A percentile compares a stretch with the other conserved stretches of the same genome.
phyloP scores from a whole-genome alignment of 2,329 filamentous ascomycete species.

The Colletotrichum sp. region DNA sequence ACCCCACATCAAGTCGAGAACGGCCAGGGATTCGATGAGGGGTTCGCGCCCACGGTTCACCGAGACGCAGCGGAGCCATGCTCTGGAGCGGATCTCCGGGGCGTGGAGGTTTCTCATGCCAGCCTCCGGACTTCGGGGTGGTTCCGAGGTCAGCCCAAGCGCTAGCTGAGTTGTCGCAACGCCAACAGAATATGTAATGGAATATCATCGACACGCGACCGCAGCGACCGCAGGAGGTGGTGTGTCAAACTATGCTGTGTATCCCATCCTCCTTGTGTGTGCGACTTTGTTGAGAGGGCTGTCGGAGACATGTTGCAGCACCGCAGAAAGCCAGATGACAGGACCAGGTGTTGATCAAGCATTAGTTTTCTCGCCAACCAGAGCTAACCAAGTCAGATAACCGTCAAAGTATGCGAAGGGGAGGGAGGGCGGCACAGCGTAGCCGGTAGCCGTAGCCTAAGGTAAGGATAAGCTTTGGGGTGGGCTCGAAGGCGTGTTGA shows the following conservation, averaged over 20 bases:
- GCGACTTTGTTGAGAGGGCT: slow-evolving; percentile 7
- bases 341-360: not conserved
- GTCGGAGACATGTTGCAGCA: not conserved
- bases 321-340: not conserved
- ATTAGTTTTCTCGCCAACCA: not conserved
- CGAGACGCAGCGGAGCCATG: slow-evolving; percentile 10
- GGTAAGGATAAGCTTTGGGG: slow-evolving; percentile 10
- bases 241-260: slow-evolving; percentile 15
- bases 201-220: not conserved
- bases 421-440: not conserved
- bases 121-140: slow-evolving; percentile 19
- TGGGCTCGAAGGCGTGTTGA: slow-evolving; percentile 5
- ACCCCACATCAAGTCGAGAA: not conserved
- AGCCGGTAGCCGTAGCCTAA: not conserved
- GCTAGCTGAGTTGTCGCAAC: slow-evolving; percentile 8
- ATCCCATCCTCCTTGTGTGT: not conserved
- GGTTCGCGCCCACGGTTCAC: slow-evolving; percentile 1
- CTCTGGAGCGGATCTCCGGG: slow-evolving; percentile 16
- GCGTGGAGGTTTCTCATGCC: slow-evolving; percentile 5
- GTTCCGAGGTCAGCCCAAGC: slow-evolving; percentile 9
- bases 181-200: slow-evolving; percentile 11
- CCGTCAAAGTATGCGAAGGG: not conserved
- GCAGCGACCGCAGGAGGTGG: not conserved
- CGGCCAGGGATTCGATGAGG: slow-evolving; percentile 3
- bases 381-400: not conserved